Evolutionary conservation across 192 early-diverging fungal species (phyloP).

Genomic region (Tieghemiomyces parasiticus): DNA sequence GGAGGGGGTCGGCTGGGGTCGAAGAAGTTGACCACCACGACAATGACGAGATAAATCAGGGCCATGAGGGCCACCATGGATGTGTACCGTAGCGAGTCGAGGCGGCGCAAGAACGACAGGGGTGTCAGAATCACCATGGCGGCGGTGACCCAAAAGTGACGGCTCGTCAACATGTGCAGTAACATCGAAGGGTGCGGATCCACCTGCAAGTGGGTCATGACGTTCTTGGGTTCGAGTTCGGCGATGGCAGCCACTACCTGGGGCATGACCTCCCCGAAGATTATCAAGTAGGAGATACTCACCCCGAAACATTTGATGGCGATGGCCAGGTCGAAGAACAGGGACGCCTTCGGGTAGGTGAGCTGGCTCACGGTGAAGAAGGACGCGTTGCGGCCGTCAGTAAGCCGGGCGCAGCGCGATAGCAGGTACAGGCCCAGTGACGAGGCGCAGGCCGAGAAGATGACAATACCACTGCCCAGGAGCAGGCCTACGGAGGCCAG

Average conservation of each 20-base stretch:
- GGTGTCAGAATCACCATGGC: slow-evolving; percentile 58
- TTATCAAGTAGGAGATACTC: slow-evolving; percentile 84
- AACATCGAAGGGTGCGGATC: slow-evolving; percentile 3
- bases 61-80: slow-evolving; percentile 72
- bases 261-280: slow-evolving; percentile 87
- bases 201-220: not conserved
- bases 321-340: slow-evolving; percentile 91
- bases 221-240: not conserved
- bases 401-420: slow-evolving; percentile 54
- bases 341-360: slow-evolving; percentile 78
- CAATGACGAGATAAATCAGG: slow-evolving; percentile 69
- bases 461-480: slow-evolving; percentile 66
- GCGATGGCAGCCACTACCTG: slow-evolving; percentile 33
- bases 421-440: slow-evolving; percentile 77
- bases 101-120: slow-evolving; percentile 57
- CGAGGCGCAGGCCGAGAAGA: slow-evolving; percentile 58
- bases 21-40: slow-evolving; percentile 67
- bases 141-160: slow-evolving; percentile 75
- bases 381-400: slow-evolving; percentile 60
- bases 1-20: slow-evolving; percentile 39
- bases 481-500: slow-evolving; percentile 71
- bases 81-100: slow-evolving; percentile 86
- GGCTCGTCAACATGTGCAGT: slow-evolving; percentile 31
- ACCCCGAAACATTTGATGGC: slow-evolving; percentile 99
- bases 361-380: slow-evolving; percentile 84